Base-by-base conservation (phyloP, 1,139 yeast species). In the Meyerozyma sp. region DNA sequence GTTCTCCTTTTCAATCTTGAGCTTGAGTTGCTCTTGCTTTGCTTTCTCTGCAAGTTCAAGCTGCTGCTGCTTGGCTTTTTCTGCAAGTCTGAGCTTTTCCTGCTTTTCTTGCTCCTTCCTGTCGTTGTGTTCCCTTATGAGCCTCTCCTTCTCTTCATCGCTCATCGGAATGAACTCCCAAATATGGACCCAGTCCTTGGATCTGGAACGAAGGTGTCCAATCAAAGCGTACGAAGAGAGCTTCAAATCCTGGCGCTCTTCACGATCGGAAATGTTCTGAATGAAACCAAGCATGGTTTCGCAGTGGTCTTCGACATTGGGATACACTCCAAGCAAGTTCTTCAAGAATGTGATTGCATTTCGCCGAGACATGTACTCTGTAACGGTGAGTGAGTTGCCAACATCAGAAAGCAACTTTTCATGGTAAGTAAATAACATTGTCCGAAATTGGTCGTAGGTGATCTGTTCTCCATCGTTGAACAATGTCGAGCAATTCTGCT, bases 281-380 rank as follows among this genome's bases (percentile, higher is more conserved):
- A 90, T 67, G 5, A 74, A 65, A 16, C 65, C 67, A 5, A 75
- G 65, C 8, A 88, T 61, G 9, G 59, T 50, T 46, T 79, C 81
- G 39, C 93, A 84, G 45, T 87, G 94, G 35, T 77, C 81, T 43
- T 81, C 82, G 25, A 88, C 78, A 11, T 70, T 67, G 0, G 96
- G 96, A 57, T 82, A 88, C 8, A 77, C 74, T 1, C 77, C 74
- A 28, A 85, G 65, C 47, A 84, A 65, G 51, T 81, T 82, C 57
- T 84, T 88, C 65, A 91, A 68, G 53, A 89, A 79, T 2, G 87
- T 84, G 47, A 91, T 86, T 3, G 89, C 78, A 61, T 90, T 91
- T 49, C 93, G 78, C 43, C 95, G 76, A 3, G 88, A 82, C 81
- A 88, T 85, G 57, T 90, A 91, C 46, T 84, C 86, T 1, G 71